Evolutionary conservation across 495 filamentous ascomycete genomes (phyloP), one percentile per base, ranked within the genome.

Genomic region (Annulohypoxylon maeteangense): DNA sequence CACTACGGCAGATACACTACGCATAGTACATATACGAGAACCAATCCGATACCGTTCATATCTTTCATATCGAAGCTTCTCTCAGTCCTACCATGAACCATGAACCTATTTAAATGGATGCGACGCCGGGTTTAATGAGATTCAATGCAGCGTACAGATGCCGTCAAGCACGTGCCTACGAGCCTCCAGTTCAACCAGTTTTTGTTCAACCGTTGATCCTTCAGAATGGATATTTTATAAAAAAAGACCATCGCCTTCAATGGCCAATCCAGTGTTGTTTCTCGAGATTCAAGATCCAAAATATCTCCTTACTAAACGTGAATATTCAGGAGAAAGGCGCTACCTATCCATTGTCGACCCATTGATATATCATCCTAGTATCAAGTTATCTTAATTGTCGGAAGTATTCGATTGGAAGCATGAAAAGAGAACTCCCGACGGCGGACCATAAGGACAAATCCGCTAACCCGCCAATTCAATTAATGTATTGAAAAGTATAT

Each of bases 81-180:
- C 11, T 60, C 62, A 56, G 32, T 42, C 18, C n/a, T 11, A 32
- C 42, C 23, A 22, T 36, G 0, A 27, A 44, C 42, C 23, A 22
- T 36, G 0, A 59, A 58, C 51, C 57, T 29, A 34, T 25, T 60
- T 55, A 53, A 23, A 36, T 53, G 60, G 34, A 48, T 62, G 48
- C 45, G 54, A 48, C 56, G 40, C 62, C 34, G 50, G 44, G 32
- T 56, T 61, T 7, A 53, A 51, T 22, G 32, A 11, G 45, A 18
- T 47, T 70, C 10, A 44, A 29, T 40, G 62, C 55, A 44, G 51
- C 57, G 62, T 67, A 63, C 68, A 67, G 68, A 56, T 53, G 40
- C 31, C 31, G 47, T 63, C 12, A n/a, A 67, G 44, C 69, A 72
- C 69, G 63, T 72, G 69, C 62, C 20, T 23, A n/a, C 36, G 55